Conservation (phyloP, 257 asterid genomes). For the Linderniella brevidens region DNA sequence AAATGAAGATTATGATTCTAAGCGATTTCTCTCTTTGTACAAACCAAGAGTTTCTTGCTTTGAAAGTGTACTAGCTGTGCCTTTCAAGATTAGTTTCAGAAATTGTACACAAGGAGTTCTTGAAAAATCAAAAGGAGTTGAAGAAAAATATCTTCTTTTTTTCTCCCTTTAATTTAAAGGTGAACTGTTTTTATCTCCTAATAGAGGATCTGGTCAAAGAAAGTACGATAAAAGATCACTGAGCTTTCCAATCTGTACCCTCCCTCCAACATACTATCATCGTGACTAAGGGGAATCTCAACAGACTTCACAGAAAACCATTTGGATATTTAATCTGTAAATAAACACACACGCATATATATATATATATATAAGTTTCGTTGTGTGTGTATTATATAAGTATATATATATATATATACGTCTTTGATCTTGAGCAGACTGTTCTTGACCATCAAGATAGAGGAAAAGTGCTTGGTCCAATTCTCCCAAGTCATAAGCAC, state of each 20-base stretch:
- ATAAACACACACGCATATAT: too few species aligned
- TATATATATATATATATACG: constrained; percentile 14
- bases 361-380: too few species aligned
- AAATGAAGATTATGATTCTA: too few species aligned
- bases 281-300: constrained; percentile 25
- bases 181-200: constrained; percentile 4
- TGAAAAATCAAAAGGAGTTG: not conserved
- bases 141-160: not conserved
- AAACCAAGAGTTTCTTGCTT: too few species aligned
- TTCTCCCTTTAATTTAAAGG: not conserved
- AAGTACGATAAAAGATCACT: constrained; percentile 22
- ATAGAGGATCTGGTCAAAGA: constrained; percentile 41
- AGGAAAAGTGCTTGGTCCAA: constrained; percentile 71
- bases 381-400: too few species aligned
- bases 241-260: constrained; percentile 3
- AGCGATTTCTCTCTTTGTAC: too few species aligned
- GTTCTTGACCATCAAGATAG: constrained; percentile 59
- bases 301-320: constrained; percentile 3
- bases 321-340: not conserved
- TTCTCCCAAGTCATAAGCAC: constrained; percentile 68
- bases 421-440: constrained; percentile 33
- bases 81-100: too few species aligned
- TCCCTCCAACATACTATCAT: constrained; percentile 16
- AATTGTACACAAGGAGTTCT: too few species aligned
- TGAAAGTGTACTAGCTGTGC: too few species aligned